These are phyloP conservation scores for Boletus pseudo-olivaceus DNA, from an alignment of 768 basidiomycete genomes.

Conservation along the genomic window DNA sequence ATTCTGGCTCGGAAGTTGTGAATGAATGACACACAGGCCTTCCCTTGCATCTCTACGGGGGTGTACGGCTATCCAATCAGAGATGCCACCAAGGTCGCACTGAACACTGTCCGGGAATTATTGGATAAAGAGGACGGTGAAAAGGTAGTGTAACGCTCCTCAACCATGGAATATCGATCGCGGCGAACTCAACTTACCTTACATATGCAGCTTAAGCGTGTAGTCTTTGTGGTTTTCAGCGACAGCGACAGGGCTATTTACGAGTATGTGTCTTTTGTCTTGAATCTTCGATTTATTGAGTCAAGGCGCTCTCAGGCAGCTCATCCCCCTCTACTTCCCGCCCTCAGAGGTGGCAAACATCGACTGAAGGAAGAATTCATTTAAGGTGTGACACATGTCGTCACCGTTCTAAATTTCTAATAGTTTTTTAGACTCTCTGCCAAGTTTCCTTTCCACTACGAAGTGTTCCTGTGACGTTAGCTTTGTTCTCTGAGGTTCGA, in stretches of 20 bases:
- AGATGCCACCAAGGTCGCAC: constrained; percentile 69
- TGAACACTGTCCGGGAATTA: constrained; percentile 54
- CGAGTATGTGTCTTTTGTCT: constrained; percentile 43
- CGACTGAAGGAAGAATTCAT: not conserved
- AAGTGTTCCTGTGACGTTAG: not conserved
- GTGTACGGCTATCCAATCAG: constrained; percentile 75
- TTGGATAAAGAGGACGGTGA: constrained; percentile 49
- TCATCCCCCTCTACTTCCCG: constrained; percentile 68
- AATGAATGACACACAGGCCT: constrained; percentile 48
- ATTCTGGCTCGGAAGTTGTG: not conserved
- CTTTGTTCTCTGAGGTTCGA: not conserved
- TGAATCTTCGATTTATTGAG: not conserved
- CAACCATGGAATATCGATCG: not conserved
- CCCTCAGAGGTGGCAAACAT: not conserved
- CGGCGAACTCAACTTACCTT: not conserved
- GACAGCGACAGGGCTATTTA: constrained; percentile 62
- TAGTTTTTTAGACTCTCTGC: not conserved
- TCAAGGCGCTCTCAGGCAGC: constrained; percentile 26
- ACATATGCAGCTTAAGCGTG: constrained; percentile 59
- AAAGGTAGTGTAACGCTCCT: constrained; percentile 31
- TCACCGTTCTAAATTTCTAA: not conserved
- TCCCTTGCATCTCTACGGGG: constrained; percentile 77
- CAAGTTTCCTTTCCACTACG: not conserved
- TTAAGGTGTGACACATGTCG: not conserved
- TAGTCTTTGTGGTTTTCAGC: constrained; percentile 73